Percentiles rank a stretch among this genome's conserved stretches.
phyloP scores from a whole-genome alignment of 164 flowering plant species.

The Nymphaea colorata region DNA sequence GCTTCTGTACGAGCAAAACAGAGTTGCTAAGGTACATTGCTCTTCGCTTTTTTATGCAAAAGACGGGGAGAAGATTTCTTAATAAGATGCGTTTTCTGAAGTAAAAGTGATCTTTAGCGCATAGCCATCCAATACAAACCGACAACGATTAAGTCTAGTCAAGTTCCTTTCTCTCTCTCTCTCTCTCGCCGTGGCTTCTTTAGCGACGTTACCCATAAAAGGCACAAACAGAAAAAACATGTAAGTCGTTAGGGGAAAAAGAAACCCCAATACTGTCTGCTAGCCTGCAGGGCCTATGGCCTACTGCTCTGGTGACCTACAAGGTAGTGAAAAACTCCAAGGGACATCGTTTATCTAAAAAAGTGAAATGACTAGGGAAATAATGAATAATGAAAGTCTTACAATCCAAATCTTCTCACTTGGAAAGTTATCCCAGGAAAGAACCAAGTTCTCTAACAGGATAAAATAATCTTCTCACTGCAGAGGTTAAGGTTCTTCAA shows the following conservation, averaged over 20 bases:
- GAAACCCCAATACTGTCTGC: not conserved
- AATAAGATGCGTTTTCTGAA: no score
- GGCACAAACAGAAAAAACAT: not conserved
- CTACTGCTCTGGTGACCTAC: not conserved
- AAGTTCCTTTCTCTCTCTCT: constrained; percentile 10
- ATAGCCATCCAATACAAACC: not conserved
- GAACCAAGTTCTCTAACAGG: not conserved
- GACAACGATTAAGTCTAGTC: constrained; percentile 6
- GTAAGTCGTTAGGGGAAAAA: not conserved
- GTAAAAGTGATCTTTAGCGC: not conserved
- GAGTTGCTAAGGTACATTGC: no score
- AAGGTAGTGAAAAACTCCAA: not conserved
- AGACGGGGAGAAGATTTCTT: no score
- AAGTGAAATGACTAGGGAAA: not conserved
- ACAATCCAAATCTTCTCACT: not conserved
- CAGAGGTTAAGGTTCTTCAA: no score
- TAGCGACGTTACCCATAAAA: not conserved
- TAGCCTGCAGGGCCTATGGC: not conserved
- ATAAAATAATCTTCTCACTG: no score
- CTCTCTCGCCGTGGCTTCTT: constrained; percentile 2
- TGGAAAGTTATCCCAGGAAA: not conserved
- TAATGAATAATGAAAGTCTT: no score
- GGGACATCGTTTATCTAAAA: not conserved
- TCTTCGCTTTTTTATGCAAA: no score
- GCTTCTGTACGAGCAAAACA: not conserved